These are phyloP conservation scores for Aspergillus tamarii DNA, from an alignment of 2,329 filamentous ascomycete genomes.

Conservation along the genomic window DNA sequence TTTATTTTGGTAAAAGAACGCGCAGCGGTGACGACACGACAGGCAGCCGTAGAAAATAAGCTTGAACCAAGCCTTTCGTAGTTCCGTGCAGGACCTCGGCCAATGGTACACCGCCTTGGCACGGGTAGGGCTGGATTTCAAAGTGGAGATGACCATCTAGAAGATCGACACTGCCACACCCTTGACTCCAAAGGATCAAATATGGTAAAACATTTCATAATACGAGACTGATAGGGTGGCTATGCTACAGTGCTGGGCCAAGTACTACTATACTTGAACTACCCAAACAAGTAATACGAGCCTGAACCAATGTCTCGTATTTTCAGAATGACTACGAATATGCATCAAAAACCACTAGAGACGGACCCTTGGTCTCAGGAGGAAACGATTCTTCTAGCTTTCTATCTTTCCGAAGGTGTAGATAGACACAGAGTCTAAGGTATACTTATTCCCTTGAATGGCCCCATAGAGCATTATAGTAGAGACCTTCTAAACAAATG, in stretches of 20 bases:
- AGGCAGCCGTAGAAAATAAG: not conserved
- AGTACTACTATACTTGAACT: not conserved
- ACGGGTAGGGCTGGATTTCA: not conserved
- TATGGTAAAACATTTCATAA: not conserved
- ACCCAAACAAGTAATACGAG: not conserved
- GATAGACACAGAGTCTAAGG: not conserved
- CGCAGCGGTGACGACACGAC: not conserved
- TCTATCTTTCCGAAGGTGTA: too few relatives aligned
- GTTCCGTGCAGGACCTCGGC: not conserved
- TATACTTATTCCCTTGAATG: not conserved
- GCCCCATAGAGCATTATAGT: not conserved
- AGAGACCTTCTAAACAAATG: too few relatives aligned
- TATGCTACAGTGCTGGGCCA: not conserved
- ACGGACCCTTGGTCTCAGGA: not conserved
- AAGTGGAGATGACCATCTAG: not conserved
- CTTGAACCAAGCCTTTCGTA: slow-evolving; percentile 1
- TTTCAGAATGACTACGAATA: not conserved
- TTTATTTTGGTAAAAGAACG: not conserved
- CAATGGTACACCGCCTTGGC: not conserved
- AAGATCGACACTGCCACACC: not conserved
- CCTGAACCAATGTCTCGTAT: not conserved
- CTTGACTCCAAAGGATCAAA: not conserved
- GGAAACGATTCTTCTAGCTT: not conserved
- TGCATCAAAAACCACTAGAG: not conserved
- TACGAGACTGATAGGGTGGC: not conserved